Evolutionary conservation across 306 rosid species (phyloP).

Genomic region (Pyrus bretschneideri): DNA sequence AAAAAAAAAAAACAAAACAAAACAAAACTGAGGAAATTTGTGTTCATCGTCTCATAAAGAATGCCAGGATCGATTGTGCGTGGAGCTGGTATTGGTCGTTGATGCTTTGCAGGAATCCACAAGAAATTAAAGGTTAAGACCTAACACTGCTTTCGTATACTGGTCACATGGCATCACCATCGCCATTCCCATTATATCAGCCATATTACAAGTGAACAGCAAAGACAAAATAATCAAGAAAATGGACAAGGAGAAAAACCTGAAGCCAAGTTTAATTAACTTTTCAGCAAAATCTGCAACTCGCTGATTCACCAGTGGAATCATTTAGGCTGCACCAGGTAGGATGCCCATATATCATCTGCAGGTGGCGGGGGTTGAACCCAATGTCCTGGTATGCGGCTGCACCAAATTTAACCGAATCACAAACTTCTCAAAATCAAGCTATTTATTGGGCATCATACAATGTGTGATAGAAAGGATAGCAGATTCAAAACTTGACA

Average conservation of each 20-base stretch:
- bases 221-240: neutral
- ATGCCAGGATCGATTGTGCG: too few relatives aligned
- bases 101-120: neutral
- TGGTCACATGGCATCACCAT: neutral
- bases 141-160: neutral
- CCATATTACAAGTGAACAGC: neutral
- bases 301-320: neutral
- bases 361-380: conserved; percentile 85
- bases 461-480: neutral
- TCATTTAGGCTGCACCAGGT: conserved; percentile 62
- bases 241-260: neutral
- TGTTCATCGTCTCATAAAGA: neutral
- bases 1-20: neutral
- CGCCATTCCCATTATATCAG: neutral
- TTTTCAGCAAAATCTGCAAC: neutral
- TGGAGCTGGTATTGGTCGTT: neutral
- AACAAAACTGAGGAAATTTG: neutral
- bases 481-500: neutral
- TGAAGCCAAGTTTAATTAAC: neutral
- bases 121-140: neutral
- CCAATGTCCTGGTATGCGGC: conserved; percentile 93
- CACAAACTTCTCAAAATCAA: neutral
- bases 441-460: neutral
- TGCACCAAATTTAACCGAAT: conserved; percentile 25
- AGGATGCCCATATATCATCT: conserved; percentile 85